phyloP scores from a whole-genome alignment of 805 yeast species.

The Monosporozyma unispora region DNA sequence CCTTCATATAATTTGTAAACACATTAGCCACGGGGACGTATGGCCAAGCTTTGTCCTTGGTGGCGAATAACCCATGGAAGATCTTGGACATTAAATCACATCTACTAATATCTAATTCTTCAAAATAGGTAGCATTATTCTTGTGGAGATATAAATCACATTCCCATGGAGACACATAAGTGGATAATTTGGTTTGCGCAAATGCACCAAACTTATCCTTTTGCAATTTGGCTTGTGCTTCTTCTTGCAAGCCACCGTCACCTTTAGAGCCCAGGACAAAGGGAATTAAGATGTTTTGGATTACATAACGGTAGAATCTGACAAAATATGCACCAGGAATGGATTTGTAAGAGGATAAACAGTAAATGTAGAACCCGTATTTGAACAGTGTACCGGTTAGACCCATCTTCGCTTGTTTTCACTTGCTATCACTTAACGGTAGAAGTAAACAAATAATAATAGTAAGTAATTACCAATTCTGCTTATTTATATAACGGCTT shows the following conservation, averaged over 20 bases:
- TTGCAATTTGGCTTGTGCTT: slow-evolving; percentile 10
- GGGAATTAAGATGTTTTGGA: slow-evolving; percentile 30
- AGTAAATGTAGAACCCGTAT: slow-evolving; percentile 10
- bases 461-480: not conserved
- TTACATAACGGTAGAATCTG: slow-evolving; percentile 47
- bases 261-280: slow-evolving; percentile 18
- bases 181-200: slow-evolving; percentile 34
- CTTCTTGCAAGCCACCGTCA: slow-evolving; percentile 15
- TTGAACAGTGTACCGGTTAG: slow-evolving; percentile 7
- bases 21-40: slow-evolving; percentile 74
- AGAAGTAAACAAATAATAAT: too few species aligned
- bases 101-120: slow-evolving; percentile 74
- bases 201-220: slow-evolving; percentile 29
- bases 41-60: slow-evolving; percentile 36
- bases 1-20: slow-evolving; percentile 57
- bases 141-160: slow-evolving; percentile 84
- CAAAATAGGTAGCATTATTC: slow-evolving; percentile 75
- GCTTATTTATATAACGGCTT: not conserved
- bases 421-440: not conserved
- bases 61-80: slow-evolving; percentile 47
- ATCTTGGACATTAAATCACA: slow-evolving; percentile 48
- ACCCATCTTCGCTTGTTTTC: not conserved
- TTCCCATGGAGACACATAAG: slow-evolving; percentile 68
- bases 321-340: slow-evolving; percentile 58
- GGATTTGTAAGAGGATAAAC: slow-evolving; percentile 40